Conservation (phyloP, 495 filamentous ascomycete species). For the Amphirosellinia nigrospora region DNA sequence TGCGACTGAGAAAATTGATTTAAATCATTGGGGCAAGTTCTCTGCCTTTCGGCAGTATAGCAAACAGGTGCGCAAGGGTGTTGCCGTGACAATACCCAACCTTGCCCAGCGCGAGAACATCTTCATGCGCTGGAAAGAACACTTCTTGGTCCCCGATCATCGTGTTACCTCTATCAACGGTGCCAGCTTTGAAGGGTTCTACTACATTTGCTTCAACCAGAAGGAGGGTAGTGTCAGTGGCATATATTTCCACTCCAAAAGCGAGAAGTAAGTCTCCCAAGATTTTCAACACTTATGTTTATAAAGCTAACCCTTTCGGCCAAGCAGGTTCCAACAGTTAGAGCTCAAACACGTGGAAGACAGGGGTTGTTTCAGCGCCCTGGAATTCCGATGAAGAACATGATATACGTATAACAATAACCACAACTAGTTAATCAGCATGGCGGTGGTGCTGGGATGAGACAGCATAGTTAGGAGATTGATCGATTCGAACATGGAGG, state of each 20-base stretch:
- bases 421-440: slow-evolving; percentile 22
- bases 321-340: slow-evolving; percentile 82
- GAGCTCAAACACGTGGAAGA: slow-evolving; percentile 88
- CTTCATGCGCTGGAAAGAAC: slow-evolving; percentile 99
- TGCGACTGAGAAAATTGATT: slow-evolving; percentile 87
- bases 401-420: slow-evolving; percentile 20
- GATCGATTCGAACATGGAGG: slow-evolving; percentile 5
- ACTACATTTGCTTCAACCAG: slow-evolving; percentile 99
- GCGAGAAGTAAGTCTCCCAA: slow-evolving; percentile 76
- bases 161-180: slow-evolving; percentile 86
- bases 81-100: slow-evolving; percentile 61
- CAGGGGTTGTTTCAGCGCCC: slow-evolving; percentile 80
- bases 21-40: slow-evolving; percentile 93
- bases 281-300: slow-evolving; percentile 1
- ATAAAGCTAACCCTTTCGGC: slow-evolving; percentile 18
- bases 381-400: slow-evolving; percentile 84
- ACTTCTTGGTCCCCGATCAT: slow-evolving; percentile 96
- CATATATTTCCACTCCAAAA: slow-evolving; percentile 98
- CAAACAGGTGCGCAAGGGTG: slow-evolving; percentile 69
- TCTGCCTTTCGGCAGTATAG: slow-evolving; percentile 80
- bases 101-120: slow-evolving; percentile 86
- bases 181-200: slow-evolving; percentile 98
- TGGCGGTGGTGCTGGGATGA: slow-evolving; percentile 3
- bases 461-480: slow-evolving; percentile 14
- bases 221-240: slow-evolving; percentile 81